A percentile compares a stretch with the other conserved stretches of the same genome.
Conservation (phyloP, 106 monocot species). For the Cymbidium sinense region DNA sequence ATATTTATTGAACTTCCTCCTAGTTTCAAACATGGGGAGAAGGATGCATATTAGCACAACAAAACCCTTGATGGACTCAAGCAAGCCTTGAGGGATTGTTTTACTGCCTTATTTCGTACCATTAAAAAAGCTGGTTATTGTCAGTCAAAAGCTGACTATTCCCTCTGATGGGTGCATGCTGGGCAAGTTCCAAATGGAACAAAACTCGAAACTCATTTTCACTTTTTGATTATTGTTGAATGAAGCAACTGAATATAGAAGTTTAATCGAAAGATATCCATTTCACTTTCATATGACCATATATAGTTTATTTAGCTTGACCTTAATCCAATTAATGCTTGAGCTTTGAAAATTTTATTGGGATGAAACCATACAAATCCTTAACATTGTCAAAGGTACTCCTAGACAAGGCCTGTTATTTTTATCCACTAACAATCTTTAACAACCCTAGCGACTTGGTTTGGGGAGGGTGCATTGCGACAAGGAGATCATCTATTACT, state of each 20-base stretch:
- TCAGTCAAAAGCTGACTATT: no score
- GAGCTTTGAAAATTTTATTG: background rate
- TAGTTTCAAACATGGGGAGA: no score
- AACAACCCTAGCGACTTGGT: background rate
- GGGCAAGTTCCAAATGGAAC: background rate
- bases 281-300: background rate
- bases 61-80: no score
- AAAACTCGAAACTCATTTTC: background rate
- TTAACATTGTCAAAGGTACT: background rate
- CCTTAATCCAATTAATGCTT: slow-evolving; percentile 3
- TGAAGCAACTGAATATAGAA: slow-evolving; percentile 3
- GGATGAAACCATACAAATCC: background rate
- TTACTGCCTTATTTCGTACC: no score
- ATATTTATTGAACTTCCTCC: no score
- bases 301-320: background rate
- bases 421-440: background rate
- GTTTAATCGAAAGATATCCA: background rate
- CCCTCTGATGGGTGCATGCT: no score
- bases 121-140: no score
- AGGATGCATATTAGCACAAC: no score
- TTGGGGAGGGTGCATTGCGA: background rate
- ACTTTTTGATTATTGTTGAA: background rate
- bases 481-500: background rate
- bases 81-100: no score
- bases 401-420: background rate